phyloP scores from a whole-genome alignment of 1,284 basidiomycete species.

The Phenoliferia sp. region DNA sequence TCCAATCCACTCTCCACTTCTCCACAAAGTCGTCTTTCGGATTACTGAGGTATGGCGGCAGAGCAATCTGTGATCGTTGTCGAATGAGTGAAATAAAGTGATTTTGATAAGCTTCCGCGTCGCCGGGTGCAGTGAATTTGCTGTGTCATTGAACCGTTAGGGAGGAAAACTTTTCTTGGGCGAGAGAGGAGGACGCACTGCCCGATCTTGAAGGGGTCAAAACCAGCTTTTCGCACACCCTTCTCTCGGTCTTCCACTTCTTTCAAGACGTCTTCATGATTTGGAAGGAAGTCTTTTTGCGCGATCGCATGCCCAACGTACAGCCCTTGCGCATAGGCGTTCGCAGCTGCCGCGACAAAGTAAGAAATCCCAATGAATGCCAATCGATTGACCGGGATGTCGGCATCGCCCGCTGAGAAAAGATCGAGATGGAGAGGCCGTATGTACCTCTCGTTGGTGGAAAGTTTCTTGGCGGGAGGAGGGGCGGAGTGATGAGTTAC shows the following conservation, averaged over 20 bases:
- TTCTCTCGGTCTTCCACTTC: not conserved
- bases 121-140: not conserved
- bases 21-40: not conserved
- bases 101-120: conserved; percentile 6
- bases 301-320: conserved; percentile 1
- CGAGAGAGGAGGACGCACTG: not conserved
- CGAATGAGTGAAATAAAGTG: not conserved
- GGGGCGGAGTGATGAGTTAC: not conserved
- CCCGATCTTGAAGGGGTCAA: not conserved
- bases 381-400: not conserved
- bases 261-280: not conserved
- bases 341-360: not conserved
- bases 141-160: not conserved
- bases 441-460: not conserved
- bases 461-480: not conserved
- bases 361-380: not conserved
- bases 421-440: not conserved
- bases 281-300: not conserved
- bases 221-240: not conserved
- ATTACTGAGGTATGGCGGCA: not conserved
- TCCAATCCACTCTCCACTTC: not conserved
- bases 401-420: not conserved
- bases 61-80: not conserved
- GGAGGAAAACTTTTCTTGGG: not conserved
- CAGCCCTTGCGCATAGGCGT: not conserved